Percentiles rank a stretch among this genome's conserved stretches.
Evolutionary conservation across 306 rosid species (phyloP).

Genomic region (Oxytropis ochrocephala): DNA sequence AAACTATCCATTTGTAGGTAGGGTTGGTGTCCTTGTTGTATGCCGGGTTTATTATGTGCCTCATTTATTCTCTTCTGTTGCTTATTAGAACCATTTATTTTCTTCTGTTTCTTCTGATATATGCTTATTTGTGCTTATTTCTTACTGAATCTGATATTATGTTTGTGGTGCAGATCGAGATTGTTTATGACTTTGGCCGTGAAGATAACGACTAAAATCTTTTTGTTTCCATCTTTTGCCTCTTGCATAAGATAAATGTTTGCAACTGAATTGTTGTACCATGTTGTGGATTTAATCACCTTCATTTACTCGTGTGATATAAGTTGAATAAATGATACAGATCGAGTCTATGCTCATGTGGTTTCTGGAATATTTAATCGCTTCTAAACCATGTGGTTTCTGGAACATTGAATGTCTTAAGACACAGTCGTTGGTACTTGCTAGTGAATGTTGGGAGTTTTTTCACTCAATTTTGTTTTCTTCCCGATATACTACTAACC

Average conservation of each 20-base stretch:
- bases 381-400: background rate
- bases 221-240: background rate
- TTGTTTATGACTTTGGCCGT: slow-evolving; percentile 72
- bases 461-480: background rate
- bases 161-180: slow-evolving; percentile 60
- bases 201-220: slow-evolving; percentile 63
- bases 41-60: background rate
- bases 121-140: slow-evolving; percentile 8
- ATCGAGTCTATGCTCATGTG: background rate
- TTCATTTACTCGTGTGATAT: background rate
- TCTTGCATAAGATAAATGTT: slow-evolving; percentile 53
- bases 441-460: background rate
- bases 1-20: background rate
- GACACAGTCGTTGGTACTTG: background rate
- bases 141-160: slow-evolving; percentile 16
- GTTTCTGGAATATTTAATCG: background rate
- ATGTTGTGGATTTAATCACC: background rate
- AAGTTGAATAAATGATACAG: background rate
- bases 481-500: background rate
- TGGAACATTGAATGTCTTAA: background rate
- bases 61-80: background rate
- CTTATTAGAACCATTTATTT: background rate
- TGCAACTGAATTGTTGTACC: slow-evolving; percentile 18
- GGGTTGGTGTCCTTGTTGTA: background rate
- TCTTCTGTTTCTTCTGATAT: background rate